phyloP scores from a whole-genome alignment of 495 filamentous ascomycete genomes.

The Podospora anserina region DNA sequence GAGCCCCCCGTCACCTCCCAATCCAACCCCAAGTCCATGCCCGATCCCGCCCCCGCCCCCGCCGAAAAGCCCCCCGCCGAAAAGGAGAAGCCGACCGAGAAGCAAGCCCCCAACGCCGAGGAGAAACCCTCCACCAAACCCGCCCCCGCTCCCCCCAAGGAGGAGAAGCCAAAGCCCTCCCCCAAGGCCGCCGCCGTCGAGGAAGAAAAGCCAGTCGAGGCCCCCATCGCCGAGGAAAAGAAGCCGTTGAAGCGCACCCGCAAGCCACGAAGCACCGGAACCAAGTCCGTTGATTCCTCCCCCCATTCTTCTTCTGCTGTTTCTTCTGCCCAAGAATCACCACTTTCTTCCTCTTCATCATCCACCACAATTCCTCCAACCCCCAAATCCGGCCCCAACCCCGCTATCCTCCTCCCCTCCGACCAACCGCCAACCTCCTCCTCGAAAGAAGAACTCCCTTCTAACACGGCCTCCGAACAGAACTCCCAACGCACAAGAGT shows the following conservation, averaged over 20 bases:
- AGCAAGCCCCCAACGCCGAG: constrained; percentile 32
- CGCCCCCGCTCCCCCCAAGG: constrained; percentile 9
- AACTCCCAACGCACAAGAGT: constrained; percentile 59
- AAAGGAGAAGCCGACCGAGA: constrained; percentile 40
- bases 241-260: constrained; percentile 16
- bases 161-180: constrained; percentile 16
- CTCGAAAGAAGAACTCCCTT: constrained; percentile 31
- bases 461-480: constrained; percentile 23
- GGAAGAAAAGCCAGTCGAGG: constrained; percentile 10
- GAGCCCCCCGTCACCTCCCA: constrained; percentile 26
- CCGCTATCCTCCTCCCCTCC: constrained; percentile 14
- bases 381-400: background rate
- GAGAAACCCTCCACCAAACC: constrained; percentile 20
- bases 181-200: constrained; percentile 13
- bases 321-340: constrained; percentile 22
- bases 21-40: constrained; percentile 13
- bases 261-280: constrained; percentile 20
- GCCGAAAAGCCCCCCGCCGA: constrained; percentile 17
- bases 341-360: constrained; percentile 28
- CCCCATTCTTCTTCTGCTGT: constrained; percentile 28
- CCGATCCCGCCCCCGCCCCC: constrained; percentile 22
- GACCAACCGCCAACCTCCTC: constrained; percentile 13
- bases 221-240: constrained; percentile 8
- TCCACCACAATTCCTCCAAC: constrained; percentile 33
- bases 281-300: constrained; percentile 33